These are phyloP conservation scores for Stachybotrys chlorohalonatus DNA, from an alignment of 2,329 filamentous ascomycete species.

Conservation along the genomic window DNA sequence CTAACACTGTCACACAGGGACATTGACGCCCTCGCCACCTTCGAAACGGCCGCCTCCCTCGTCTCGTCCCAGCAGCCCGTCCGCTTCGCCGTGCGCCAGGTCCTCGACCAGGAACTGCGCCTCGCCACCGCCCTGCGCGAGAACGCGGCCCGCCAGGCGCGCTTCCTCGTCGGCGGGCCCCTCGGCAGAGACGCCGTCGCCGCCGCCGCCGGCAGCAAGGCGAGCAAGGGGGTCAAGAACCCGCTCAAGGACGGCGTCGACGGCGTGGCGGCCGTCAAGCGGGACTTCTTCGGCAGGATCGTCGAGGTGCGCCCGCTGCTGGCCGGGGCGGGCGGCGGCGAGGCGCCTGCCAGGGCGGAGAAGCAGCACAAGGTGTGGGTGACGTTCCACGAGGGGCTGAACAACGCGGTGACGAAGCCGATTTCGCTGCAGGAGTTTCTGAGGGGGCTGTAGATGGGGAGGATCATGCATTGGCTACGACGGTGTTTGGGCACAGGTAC, in stretches of 20 bases:
- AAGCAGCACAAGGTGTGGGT: constrained; percentile 64
- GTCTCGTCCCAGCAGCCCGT: constrained; percentile 58
- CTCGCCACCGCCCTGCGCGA: constrained; percentile 62
- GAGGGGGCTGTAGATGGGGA: constrained; percentile 44
- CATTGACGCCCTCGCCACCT: constrained; percentile 71
- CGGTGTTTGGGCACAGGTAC: too few relatives aligned
- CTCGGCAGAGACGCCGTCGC: constrained; percentile 10
- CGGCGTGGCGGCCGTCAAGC: constrained; percentile 43
- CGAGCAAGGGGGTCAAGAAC: constrained; percentile 6
- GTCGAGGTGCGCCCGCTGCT: constrained; percentile 34
- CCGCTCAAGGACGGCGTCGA: constrained; percentile 11
- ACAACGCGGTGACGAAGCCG: constrained; percentile 85
- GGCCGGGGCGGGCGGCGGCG: constrained; percentile 28
- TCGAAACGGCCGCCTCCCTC: constrained; percentile 55
- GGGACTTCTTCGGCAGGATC: constrained; percentile 79
- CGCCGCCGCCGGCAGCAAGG: background rate
- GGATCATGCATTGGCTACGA: background rate
- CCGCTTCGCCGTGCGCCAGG: constrained; percentile 87
- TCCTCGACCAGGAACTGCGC: constrained; percentile 81
- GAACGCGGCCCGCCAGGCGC: constrained; percentile 54
- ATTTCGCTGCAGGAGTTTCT: constrained; percentile 74
- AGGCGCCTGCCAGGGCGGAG: constrained; percentile 13
- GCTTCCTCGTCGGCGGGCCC: constrained; percentile 45
- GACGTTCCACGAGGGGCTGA: constrained; percentile 81
- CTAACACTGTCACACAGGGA: constrained; percentile 29